A percentile compares a stretch with the other conserved stretches of the same genome.
These are phyloP conservation scores for Pulicaria dysenterica DNA, from an alignment of 129 eudicot species.

Conservation along the genomic window DNA sequence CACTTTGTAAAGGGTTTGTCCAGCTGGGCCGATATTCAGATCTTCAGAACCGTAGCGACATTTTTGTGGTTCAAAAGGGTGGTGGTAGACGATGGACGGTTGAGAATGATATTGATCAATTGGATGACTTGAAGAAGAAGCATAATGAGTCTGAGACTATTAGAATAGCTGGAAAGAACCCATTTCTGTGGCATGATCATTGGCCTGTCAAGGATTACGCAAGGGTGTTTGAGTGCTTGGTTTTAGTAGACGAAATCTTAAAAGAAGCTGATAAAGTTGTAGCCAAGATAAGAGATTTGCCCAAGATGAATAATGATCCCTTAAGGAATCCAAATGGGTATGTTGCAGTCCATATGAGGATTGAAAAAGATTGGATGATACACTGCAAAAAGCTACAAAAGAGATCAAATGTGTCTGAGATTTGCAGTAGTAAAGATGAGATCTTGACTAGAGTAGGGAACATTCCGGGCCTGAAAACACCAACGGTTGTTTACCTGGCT, in stretches of 20 bases:
- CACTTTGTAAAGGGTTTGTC: conserved; percentile 70
- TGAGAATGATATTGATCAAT: conserved; percentile 70
- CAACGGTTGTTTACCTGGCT: conserved; percentile 72
- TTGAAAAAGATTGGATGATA: conserved; percentile 97
- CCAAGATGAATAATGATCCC: conserved; percentile 25
- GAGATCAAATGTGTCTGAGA: conserved; percentile 56
- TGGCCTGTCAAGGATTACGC: conserved; percentile 89
- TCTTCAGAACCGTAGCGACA: conserved; percentile 47
- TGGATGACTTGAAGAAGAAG: conserved; percentile 36
- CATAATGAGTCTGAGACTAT: conserved; percentile 51
- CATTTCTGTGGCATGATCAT: conserved; percentile 96
- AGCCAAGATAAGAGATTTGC: conserved; percentile 50
- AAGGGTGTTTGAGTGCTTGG: conserved; percentile 71
- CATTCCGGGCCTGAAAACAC: conserved; percentile 47
- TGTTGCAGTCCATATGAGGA: conserved; percentile 92
- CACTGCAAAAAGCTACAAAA: conserved; percentile 82
- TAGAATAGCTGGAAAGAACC: conserved; percentile 72
- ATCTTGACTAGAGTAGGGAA: conserved; percentile 65
- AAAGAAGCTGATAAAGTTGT: conserved; percentile 75
- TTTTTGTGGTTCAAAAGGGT: conserved; percentile 62
- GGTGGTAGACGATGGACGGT: conserved; percentile 87
- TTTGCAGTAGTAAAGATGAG: conserved; percentile 86
- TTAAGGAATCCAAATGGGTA: conserved; percentile 17
- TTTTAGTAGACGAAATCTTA: conserved; percentile 69
- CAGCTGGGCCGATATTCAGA: conserved; percentile 62